Evolutionary conservation across 352 stramenopile species (phyloP), one percentile per base, ranked within the genome.

Genomic region (Pythium brachiatum): DNA sequence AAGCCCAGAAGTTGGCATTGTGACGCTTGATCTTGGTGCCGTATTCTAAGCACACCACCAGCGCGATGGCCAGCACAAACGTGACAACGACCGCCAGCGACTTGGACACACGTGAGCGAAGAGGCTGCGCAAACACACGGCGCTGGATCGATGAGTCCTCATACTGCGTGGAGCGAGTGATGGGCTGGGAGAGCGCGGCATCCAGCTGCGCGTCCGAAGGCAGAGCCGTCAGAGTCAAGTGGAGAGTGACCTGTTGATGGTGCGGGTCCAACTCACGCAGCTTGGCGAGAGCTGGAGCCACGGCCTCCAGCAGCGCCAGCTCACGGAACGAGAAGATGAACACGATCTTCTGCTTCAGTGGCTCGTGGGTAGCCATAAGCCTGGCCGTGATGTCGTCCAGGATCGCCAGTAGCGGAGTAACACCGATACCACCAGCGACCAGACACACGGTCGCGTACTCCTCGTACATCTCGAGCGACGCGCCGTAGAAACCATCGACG

Each of bases 281-380:
- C 15, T 53, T 41, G 6, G 41, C 12, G 0, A 82, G 57, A 43
- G 76, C 36, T 20, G 68, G 69, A 18, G 70, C 55, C 20, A 80
- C 58, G 44, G 74, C 66, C 47, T 80, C 64, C 0, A 84, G 48
- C 29, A 81, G 34, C 3, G 71, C 48, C 7, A 81, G 52, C 29
- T 80, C 70, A 16, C 73, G 73, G 61, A 81, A 81, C 21, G 71
- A 58, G 34, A 84, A 82, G n/a, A 80, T 47, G 39, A 84, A 78
- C 34, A 53, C 34, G 15, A 81, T 56, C 0, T 54, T 56, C 47
- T 79, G 75, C 6, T n/a, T 15, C 1, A 69, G 13, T 7, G 52
- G 11, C 16, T 62, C 43, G 29, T 20, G 25, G 51, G 31, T 20
- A 20, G 20, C 3, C 47, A 31, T 46, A 1, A 81, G 38, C 64